These are phyloP conservation scores for Blastobotrys petasosporus DNA, from an alignment of 1,139 yeast genomes.

Conservation along the genomic window DNA sequence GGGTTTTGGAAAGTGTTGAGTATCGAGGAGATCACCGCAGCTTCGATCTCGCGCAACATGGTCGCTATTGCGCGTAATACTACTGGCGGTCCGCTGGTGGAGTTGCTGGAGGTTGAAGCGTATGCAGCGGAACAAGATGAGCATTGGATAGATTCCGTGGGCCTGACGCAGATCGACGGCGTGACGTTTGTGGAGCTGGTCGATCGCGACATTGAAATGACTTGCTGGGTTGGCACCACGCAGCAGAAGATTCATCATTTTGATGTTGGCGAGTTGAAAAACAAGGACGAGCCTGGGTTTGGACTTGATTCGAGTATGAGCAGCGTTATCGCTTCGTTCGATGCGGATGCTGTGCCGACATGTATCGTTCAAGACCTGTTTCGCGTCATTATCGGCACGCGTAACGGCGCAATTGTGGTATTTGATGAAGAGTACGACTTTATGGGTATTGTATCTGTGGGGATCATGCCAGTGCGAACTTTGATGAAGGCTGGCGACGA, in stretches of 20 bases:
- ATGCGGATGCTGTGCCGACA: background rate
- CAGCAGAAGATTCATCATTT: slow-evolving; percentile 21
- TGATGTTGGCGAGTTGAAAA: background rate
- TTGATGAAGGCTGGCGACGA: too few species aligned
- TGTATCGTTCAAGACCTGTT: background rate
- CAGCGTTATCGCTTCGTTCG: background rate
- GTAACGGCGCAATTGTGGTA: background rate
- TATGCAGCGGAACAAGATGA: background rate
- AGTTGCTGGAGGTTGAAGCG: background rate
- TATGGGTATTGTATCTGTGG: too few species aligned
- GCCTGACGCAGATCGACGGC: background rate
- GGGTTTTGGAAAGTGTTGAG: background rate
- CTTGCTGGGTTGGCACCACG: slow-evolving; percentile 33
- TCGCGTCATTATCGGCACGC: background rate
- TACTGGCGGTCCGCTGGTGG: background rate
- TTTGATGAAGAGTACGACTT: background rate
- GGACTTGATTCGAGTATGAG: too few species aligned
- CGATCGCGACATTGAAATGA: background rate
- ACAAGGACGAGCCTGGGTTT: too few species aligned
- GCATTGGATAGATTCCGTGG: background rate
- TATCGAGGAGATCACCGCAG: too few species aligned
- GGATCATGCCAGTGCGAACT: too few species aligned
- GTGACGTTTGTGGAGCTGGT: slow-evolving; percentile 2
- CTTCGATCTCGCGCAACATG: too few species aligned
- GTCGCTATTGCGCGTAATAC: too few species aligned